Evolutionary conservation across 768 basidiomycete species (phyloP), one percentile per base, ranked within the genome.

Genomic region (Leccinum boreale): DNA sequence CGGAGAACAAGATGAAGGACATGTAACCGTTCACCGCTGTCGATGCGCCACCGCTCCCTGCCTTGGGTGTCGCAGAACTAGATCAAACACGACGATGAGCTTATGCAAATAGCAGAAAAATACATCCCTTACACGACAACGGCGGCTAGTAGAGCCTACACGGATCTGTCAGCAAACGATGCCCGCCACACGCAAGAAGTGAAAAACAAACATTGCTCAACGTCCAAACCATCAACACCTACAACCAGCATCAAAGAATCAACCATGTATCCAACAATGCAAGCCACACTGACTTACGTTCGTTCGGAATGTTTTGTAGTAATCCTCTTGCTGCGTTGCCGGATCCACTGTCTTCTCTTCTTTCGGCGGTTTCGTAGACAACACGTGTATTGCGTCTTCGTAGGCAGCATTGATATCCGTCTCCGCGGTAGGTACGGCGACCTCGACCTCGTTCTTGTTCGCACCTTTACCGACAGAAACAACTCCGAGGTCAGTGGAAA

Each of bases 401-500:
- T 98, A 98, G 53, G 89, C 82, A 29, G 87, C 86, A 66, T 94
- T 86, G 72, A 93, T 87, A 66, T 98, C 95, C 65, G 86, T 91
- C 69, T 96, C 87, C 53, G 86, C 86, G 1, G 91, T 89, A 3
- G 94, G 94, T 0, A 97, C 82, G 8, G 81, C 79, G 9, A 93
- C 92, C 58, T 95, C 92, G 10, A 95, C 95, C 67, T 91, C 87
- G 63, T 89, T 89, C 67, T 86, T 86, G 58, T 87, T 74, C 55
- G 74, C 73, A 55, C 61, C 83, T 57, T 81, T 81, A 35, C 78
- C 77, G 1, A 78, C 78, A 50, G 81, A 81, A 60, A 95, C 90
- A 5, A 87, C 87, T 47, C 96, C 97, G 6, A 98, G 84, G 63
- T 95, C 92, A 24, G 87, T 88, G 54, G 78, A 80, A 46, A 89